Evolutionary conservation across 768 basidiomycete species (phyloP).

Genomic region (Agaricus subrufescens): DNA sequence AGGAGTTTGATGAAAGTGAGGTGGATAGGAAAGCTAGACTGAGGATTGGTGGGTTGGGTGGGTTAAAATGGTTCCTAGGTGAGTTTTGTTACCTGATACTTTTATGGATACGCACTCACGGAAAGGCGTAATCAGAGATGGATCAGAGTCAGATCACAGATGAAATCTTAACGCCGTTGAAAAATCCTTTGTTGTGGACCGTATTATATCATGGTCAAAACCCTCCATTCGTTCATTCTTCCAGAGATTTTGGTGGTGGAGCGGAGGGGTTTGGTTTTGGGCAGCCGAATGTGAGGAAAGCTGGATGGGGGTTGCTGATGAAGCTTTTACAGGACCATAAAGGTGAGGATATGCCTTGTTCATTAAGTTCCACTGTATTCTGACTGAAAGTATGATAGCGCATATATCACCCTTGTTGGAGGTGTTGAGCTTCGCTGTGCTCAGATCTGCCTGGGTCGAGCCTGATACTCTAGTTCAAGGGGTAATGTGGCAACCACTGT

Average conservation of each 20-base stretch:
- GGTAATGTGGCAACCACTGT: constrained; percentile 64
- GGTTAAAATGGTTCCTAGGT: constrained; percentile 62
- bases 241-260: background rate
- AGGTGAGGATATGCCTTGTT: constrained; percentile 26
- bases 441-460: constrained; percentile 71
- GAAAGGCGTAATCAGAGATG: background rate
- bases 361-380: background rate
- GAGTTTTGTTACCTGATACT: constrained; percentile 16
- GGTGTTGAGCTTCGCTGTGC: constrained; percentile 48
- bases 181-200: constrained; percentile 57
- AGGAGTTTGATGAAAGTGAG: constrained; percentile 65
- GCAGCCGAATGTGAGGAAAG: constrained; percentile 70
- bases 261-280: constrained; percentile 50
- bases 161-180: constrained; percentile 34
- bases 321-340: constrained; percentile 38
- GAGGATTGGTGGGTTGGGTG: constrained; percentile 64
- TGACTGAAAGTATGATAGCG: constrained; percentile 7
- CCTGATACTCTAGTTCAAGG: constrained; percentile 63
- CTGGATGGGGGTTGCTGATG: constrained; percentile 59
- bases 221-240: constrained; percentile 34
- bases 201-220: constrained; percentile 40
- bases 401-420: constrained; percentile 29
- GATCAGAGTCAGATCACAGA: constrained; percentile 13
- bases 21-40: constrained; percentile 67
- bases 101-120: background rate